Evolutionary conservation across 352 stramenopile species (phyloP).

Genomic region (Pythium brachiatum): DNA sequence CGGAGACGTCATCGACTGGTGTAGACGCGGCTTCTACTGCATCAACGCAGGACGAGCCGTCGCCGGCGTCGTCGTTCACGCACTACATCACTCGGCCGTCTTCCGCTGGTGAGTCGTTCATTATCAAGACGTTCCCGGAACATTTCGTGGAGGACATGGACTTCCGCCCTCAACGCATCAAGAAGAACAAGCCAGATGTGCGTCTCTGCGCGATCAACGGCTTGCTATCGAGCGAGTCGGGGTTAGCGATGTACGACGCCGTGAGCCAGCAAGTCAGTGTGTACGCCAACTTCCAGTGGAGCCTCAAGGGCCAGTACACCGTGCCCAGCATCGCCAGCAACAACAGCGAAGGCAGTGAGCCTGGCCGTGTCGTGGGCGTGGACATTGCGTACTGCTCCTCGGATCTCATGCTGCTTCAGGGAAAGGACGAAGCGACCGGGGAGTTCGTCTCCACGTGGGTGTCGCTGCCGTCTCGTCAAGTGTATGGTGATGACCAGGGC

Average conservation of each 20-base stretch:
- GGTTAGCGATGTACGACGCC: conserved; percentile 67
- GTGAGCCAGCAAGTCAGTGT: conserved; percentile 46
- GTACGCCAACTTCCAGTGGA: conserved; percentile 84
- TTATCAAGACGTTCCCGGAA: conserved; percentile 83
- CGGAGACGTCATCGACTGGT: neutral
- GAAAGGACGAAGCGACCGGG: conserved; percentile 29
- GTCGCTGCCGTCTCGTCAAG: conserved; percentile 71
- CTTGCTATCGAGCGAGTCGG: conserved; percentile 63
- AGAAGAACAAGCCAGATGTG: conserved; percentile 63
- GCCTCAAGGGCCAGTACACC: conserved; percentile 59
- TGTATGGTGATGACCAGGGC: conserved; percentile 27
- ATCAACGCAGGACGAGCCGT: conserved; percentile 1
- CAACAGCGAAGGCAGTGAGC: neutral
- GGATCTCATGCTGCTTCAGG: conserved; percentile 82
- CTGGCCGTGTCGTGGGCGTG: conserved; percentile 32
- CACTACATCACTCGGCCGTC: conserved; percentile 2
- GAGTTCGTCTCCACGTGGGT: conserved; percentile 72
- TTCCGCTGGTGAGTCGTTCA: conserved; percentile 30
- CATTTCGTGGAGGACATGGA: conserved; percentile 84
- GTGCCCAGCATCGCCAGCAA: conserved; percentile 42
- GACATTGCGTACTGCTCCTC: conserved; percentile 79
- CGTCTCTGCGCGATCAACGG: conserved; percentile 78
- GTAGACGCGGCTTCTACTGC: neutral
- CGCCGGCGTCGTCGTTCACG: conserved; percentile 17
- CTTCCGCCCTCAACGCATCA: conserved; percentile 82